Conservation (phyloP, 2,329 filamentous ascomycete genomes). For the Aspergillus pseudonomiae region DNA sequence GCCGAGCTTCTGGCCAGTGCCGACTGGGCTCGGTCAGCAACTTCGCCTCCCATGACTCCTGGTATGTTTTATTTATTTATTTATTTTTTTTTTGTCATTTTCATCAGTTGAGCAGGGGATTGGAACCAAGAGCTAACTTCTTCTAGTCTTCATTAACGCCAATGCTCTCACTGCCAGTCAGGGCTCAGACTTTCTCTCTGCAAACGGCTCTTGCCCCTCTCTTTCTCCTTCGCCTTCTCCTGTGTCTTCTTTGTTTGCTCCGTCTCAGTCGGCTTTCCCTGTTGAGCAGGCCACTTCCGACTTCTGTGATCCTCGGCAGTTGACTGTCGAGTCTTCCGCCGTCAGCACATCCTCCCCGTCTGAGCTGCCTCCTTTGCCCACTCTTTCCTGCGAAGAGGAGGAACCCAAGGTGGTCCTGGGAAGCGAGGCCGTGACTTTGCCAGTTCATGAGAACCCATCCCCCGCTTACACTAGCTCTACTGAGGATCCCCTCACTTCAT, state of each 20-base stretch:
- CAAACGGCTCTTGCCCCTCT: constrained; percentile 72
- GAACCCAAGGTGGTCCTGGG: constrained; percentile 41
- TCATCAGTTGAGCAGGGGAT: background rate
- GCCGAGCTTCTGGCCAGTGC: constrained; percentile 72
- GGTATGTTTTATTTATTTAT: constrained; percentile 73
- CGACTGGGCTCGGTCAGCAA: constrained; percentile 71
- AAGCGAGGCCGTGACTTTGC: constrained; percentile 40
- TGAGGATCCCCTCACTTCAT: constrained; percentile 58
- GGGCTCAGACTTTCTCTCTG: constrained; percentile 71
- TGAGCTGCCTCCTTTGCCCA: constrained; percentile 64
- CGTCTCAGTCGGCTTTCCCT: constrained; percentile 67
- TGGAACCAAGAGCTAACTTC: constrained; percentile 27
- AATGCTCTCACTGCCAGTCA: constrained; percentile 66
- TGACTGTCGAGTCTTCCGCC: constrained; percentile 70
- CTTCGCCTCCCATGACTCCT: constrained; percentile 87
- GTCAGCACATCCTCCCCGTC: constrained; percentile 50
- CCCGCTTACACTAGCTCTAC: constrained; percentile 45
- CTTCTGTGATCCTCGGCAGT: constrained; percentile 88
- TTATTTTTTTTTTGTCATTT: background rate
- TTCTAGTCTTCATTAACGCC: constrained; percentile 67
- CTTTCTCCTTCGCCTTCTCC: constrained; percentile 86
- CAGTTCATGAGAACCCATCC: constrained; percentile 41
- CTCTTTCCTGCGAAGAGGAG: constrained; percentile 54
- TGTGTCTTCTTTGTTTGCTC: constrained; percentile 74
- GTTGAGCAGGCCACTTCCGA: constrained; percentile 71